Evolutionary conservation across 495 filamentous ascomycete species (phyloP).

Genomic region (Elasticomyces elasticus): DNA sequence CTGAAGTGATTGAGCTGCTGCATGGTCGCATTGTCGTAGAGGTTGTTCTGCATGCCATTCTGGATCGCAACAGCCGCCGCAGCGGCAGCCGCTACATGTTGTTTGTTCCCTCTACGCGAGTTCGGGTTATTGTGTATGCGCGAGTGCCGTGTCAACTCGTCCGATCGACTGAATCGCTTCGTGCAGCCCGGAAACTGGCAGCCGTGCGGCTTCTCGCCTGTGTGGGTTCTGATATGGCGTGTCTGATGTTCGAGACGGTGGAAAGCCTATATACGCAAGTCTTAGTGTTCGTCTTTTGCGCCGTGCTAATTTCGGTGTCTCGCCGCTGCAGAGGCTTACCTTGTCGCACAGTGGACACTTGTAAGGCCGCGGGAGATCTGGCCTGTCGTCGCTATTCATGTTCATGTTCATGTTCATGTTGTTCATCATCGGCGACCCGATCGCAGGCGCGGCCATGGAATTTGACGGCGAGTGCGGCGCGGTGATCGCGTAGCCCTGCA

Average conservation of each 20-base stretch:
- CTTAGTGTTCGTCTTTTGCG: no score
- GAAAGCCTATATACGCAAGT: no score
- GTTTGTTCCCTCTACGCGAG: slow-evolving; percentile 86
- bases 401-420: slow-evolving; percentile 54
- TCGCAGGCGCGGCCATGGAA: slow-evolving; percentile 17
- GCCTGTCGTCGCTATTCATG: slow-evolving; percentile 51
- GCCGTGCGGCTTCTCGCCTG: slow-evolving; percentile 94
- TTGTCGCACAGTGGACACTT: slow-evolving; percentile 98
- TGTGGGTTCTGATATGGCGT: slow-evolving; percentile 93
- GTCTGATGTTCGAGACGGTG: slow-evolving; percentile 98
- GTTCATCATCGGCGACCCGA: slow-evolving; percentile 49
- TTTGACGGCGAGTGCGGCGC: neutral
- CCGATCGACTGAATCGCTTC: slow-evolving; percentile 93
- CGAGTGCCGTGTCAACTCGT: slow-evolving; percentile 93
- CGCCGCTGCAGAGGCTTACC: no score
- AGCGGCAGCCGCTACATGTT: slow-evolving; percentile 37
- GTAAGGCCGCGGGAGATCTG: slow-evolving; percentile 90
- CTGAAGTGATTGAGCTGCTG: slow-evolving; percentile 19
- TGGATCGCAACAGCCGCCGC: slow-evolving; percentile 43
- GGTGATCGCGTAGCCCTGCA: neutral
- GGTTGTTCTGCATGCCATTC: slow-evolving; percentile 12
- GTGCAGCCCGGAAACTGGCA: slow-evolving; percentile 92
- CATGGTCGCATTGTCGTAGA: slow-evolving; percentile 13
- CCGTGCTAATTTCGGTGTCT: no score
- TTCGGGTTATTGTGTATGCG: slow-evolving; percentile 99